Evolutionary conservation across 2,329 filamentous ascomycete species (phyloP), one percentile per base, ranked within the genome.

Genomic region (Sporothrix variecibatus): DNA sequence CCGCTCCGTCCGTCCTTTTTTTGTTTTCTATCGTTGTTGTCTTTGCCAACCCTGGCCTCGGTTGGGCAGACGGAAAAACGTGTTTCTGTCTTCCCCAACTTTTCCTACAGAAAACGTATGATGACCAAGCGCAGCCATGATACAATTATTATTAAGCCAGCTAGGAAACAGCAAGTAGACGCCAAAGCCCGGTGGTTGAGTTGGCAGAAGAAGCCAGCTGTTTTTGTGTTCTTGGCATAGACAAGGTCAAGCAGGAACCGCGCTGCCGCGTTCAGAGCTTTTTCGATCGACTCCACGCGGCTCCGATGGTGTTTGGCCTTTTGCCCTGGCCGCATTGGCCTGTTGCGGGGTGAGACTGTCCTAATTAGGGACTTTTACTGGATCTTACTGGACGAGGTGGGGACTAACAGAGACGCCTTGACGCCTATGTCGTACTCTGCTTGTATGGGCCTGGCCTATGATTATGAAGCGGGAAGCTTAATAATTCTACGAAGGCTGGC

Each of bases 121-220:
- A 67, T 67, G 62, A 67, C 62, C 62, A 67, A 67, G 38, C 62
- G 15, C 9, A 23, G 62, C 62, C 23, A 46, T 28, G 38, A 67
- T 49, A 31, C 26, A 34, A 23, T 51, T 31, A 49, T 68, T 49
- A 51, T 51, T 68, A n/a, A 68, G 26, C 65, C 43, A n/a, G 65
- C 28, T 17, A 38, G 26, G 31, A 23, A 38, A 23, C 58, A n/a
- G 15, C 31, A n/a, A 15, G 11, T 3, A 62, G 28, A n/a, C 31
- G 20, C 58, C n/a, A 43, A 26, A 15, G 38, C 11, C 58, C 31
- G 58, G n/a, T 15, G 26, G 20, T 40, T 64, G 31, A 23, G 31
- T 26, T 26, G 23, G 23, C 51, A 56, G 51, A 26, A 56, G 11
- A 15, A 26, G 11, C 31, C 31, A n/a, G 58, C 31, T 20, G 34